Base-by-base conservation (phyloP, 2,329 filamentous ascomycete genomes). In the Sarocladium kiliense region DNA sequence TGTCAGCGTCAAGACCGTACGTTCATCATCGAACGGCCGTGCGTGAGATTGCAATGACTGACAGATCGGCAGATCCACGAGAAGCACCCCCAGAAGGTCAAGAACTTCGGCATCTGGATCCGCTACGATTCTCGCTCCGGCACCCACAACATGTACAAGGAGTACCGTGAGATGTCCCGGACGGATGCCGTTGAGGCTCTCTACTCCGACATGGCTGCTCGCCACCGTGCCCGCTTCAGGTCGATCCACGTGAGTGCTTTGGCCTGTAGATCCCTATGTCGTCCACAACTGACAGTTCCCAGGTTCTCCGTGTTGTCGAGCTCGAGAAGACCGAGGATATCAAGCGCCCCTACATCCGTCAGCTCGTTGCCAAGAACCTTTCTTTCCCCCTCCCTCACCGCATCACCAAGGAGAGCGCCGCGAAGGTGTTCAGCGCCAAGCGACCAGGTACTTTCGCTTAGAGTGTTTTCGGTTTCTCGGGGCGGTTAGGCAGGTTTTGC, bases 91-190 rank as follows among this genome's bases (percentile, higher is more conserved):
- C 83, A 92, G 74, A 97, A 96, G 85, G 92, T 99, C 86, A 99
- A 99, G 91, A 99, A 97, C 89, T 97, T 99, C 77, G 94, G 94
- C 77, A 87, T 99, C 86, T 99, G 95, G 95, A 88, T 99, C 81
- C 92, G 95, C 76, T 99, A 99, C 84, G 93, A 99, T 82, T 99
- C 95, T 62, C 93, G 94, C 79, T 97, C 94, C 70, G 94, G 94
- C 71, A 99, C 94, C 71, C 94, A 99, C 91, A 99, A 99, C 89
- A 99, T 99, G 94, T 99, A 99, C 91, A 97, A 97, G 88, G 94
- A 99, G 88, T 97, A 97, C 89, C 90, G 94, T 76, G 94, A 97
- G 85, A 89, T 97, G 85, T 93, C 89, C 75, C 86, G 94, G 78
- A 89, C 88, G 72, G 93, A 94, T 67, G 94, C 94, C 65, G 93